Percentiles rank a stretch among this genome's conserved stretches.
These are phyloP conservation scores for Ichthyophthirius multifiliis DNA, from an alignment of 169 alveolate species.

Conservation along the genomic window DNA sequence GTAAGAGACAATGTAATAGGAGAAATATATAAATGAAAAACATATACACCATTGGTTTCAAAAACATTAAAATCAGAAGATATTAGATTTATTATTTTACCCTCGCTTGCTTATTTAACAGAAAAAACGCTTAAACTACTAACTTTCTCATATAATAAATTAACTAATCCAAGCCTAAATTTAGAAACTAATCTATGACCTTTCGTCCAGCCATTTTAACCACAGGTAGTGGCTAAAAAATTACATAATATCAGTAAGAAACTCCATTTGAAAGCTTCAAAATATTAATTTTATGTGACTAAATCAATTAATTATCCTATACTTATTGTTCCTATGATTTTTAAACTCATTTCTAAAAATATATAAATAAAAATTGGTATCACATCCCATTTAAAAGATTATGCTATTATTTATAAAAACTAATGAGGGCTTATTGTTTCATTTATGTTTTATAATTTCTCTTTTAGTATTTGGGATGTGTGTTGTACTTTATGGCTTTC, in stretches of 20 bases:
- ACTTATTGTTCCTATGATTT: background rate
- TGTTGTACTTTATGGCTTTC: background rate
- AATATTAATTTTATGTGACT: background rate
- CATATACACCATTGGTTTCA: background rate
- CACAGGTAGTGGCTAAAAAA: background rate
- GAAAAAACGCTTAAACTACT: background rate
- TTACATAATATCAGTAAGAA: background rate
- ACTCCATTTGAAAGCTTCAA: background rate
- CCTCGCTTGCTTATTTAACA: constrained; percentile 23
- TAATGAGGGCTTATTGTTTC: background rate
- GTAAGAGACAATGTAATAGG: background rate
- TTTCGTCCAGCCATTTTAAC: background rate
- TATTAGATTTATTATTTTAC: constrained; percentile 29
- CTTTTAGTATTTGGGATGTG: background rate
- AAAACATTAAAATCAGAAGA: constrained; percentile 18
- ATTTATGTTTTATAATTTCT: background rate
- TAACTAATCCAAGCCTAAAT: background rate
- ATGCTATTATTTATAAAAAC: background rate
- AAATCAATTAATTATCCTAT: background rate
- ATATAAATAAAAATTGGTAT: background rate
- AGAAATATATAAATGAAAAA: background rate
- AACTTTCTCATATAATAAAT: background rate
- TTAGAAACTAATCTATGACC: background rate
- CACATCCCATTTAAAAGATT: background rate
- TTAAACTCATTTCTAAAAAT: background rate